phyloP scores from a whole-genome alignment of 495 filamentous ascomycete genomes.

The Hyaloscypha hepaticicola region DNA sequence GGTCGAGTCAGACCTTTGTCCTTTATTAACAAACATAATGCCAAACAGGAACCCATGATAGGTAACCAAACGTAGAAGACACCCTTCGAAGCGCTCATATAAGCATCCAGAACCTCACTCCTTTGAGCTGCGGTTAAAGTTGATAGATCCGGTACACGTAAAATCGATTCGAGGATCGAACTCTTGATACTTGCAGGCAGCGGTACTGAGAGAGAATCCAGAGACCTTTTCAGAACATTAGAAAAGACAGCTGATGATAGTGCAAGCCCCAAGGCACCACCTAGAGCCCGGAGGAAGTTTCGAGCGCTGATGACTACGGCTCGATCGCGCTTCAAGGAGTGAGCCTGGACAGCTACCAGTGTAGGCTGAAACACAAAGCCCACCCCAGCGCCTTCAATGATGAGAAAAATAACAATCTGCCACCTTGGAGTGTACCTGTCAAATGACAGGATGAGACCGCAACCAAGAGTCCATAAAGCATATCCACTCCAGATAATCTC shows the following conservation, averaged over 20 bases:
- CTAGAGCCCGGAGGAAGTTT: conserved; percentile 62
- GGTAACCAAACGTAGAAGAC: conserved; percentile 58
- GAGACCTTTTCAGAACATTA: conserved; percentile 42
- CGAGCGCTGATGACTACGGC: conserved; percentile 61
- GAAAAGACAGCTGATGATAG: conserved; percentile 58
- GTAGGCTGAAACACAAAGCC: conserved; percentile 60
- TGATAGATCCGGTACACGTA: conserved; percentile 27
- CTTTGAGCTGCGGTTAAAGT: conserved; percentile 15
- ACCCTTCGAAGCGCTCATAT: conserved; percentile 49
- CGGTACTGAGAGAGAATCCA: conserved; percentile 27
- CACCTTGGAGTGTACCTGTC: conserved; percentile 44
- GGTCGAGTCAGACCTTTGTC: conserved; percentile 53
- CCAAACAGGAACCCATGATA: conserved; percentile 52
- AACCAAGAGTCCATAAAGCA: conserved; percentile 40
- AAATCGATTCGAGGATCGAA: conserved; percentile 21
- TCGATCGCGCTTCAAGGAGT: conserved; percentile 55
- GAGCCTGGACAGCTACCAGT: conserved; percentile 63
- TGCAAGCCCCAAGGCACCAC: conserved; percentile 59
- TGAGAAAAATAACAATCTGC: conserved; percentile 53
- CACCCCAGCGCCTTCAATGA: conserved; percentile 53
- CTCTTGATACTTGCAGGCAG: conserved; percentile 44
- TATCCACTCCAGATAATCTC: conserved; percentile 58
- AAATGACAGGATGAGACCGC: conserved; percentile 53
- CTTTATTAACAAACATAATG: conserved; percentile 51
- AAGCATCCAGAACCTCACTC: conserved; percentile 45